Evolutionary conservation across 768 basidiomycete species (phyloP).

Genomic region (Tricholoma terreum): DNA sequence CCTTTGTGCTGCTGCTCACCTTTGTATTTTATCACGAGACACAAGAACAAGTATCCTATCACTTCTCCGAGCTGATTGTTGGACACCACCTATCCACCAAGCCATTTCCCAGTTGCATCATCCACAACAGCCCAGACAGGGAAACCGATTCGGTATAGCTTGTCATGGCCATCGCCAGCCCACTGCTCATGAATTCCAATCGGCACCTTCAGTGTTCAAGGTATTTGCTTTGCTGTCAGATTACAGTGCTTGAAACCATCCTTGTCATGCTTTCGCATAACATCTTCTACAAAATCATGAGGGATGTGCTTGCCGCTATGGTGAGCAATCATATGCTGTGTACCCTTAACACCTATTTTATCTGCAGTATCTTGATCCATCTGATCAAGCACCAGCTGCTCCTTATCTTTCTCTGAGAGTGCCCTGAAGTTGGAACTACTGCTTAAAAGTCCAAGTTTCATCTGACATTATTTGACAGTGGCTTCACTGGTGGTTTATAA

Average conservation of each 20-base stretch:
- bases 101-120: constrained; percentile 1
- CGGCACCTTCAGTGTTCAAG: not conserved
- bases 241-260: constrained; percentile 3
- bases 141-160: constrained; percentile 37
- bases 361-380: constrained; percentile 20
- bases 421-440: not conserved
- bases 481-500: no score
- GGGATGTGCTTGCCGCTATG: constrained; percentile 8
- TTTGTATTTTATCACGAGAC: no score
- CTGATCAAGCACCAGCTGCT: constrained; percentile 14
- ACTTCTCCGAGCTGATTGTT: no score
- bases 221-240: constrained; percentile 2
- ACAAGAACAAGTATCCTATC: no score
- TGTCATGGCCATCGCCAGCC: constrained; percentile 30
- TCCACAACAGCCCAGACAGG: constrained; percentile 26
- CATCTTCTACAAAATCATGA: not conserved
- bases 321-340: constrained; percentile 13
- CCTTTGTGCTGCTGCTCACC: no score
- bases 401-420: not conserved
- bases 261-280: constrained; percentile 6
- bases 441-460: not conserved
- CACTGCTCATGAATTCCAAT: constrained; percentile 1
- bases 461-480: not conserved
- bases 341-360: no score
- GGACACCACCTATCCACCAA: constrained; percentile 6